Conservation (phyloP, 2,329 filamentous ascomycete species). For the Beauveria varroae region DNA sequence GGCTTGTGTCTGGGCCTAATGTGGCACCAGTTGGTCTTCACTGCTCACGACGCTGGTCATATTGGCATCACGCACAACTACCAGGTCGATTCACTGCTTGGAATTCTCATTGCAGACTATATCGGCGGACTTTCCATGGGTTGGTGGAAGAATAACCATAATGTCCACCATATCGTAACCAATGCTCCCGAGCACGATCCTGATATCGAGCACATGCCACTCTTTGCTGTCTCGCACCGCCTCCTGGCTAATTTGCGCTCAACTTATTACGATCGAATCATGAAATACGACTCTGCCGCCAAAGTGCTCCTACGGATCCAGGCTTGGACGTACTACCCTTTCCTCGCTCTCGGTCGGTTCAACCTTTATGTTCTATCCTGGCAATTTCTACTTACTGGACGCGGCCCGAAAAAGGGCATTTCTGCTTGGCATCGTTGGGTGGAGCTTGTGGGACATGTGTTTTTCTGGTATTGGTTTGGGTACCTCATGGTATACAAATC, state of each 20-base stretch:
- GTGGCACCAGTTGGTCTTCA: constrained; percentile 94
- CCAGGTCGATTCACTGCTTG: constrained; percentile 73
- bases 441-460: constrained; percentile 66
- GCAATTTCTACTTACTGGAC: constrained; percentile 63
- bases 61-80: constrained; percentile 96
- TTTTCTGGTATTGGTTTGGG: constrained; percentile 85
- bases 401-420: constrained; percentile 65
- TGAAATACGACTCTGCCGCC: constrained; percentile 70
- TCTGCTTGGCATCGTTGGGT: constrained; percentile 79
- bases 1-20: constrained; percentile 71
- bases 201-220: constrained; percentile 85
- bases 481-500: constrained; percentile 70
- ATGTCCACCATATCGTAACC: constrained; percentile 93
- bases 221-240: constrained; percentile 80
- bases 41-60: constrained; percentile 90
- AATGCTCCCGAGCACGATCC: constrained; percentile 94
- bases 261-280: constrained; percentile 75
- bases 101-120: constrained; percentile 84
- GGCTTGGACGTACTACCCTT: constrained; percentile 73
- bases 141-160: constrained; percentile 97
- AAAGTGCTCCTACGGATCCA: constrained; percentile 66
- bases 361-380: constrained; percentile 80
- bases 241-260: constrained; percentile 67
- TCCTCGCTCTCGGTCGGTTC: constrained; percentile 76
- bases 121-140: constrained; percentile 82